phyloP scores from a whole-genome alignment of 202 grass and related monocot genomes.

The Setaria viridis region DNA sequence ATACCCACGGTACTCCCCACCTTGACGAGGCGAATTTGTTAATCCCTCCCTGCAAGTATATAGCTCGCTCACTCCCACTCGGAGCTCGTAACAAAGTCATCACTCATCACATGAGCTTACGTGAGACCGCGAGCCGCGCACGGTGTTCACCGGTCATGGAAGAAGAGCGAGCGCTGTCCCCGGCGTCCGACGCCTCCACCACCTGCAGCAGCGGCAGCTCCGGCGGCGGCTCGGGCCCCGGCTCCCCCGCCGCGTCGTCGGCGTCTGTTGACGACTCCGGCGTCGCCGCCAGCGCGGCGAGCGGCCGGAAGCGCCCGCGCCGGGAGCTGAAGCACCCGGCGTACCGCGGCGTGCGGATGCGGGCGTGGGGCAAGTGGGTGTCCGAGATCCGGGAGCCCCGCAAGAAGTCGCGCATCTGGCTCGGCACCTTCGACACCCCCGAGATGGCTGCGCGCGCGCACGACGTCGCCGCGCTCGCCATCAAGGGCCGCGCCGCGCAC shows the following conservation, averaged over 20 bases:
- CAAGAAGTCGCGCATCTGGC: slow-evolving; percentile 84
- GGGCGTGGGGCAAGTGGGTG: slow-evolving; percentile 75
- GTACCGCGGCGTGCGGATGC: slow-evolving; percentile 75
- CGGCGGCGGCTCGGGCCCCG: neutral
- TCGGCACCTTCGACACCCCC: slow-evolving; percentile 66
- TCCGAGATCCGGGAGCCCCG: slow-evolving; percentile 71
- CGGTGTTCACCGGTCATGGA: slow-evolving; percentile 22
- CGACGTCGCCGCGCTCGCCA: slow-evolving; percentile 70
- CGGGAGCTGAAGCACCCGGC: slow-evolving; percentile 50
- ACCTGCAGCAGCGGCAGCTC: neutral
- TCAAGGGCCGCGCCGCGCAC: slow-evolving; percentile 68
- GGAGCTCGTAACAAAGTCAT: slow-evolving; percentile 11
- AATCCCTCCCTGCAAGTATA: slow-evolving; percentile 28
- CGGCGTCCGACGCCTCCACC: slow-evolving; percentile 6
- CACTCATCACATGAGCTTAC: slow-evolving; percentile 16
- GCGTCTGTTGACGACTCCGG: slow-evolving; percentile 20
- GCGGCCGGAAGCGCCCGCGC: slow-evolving; percentile 38
- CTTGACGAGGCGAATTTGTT: neutral
- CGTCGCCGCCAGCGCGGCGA: neutral
- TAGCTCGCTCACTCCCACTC: slow-evolving; percentile 4
- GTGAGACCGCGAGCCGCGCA: neutral
- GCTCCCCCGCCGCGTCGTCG: neutral
- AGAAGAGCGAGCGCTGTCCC: slow-evolving; percentile 31
- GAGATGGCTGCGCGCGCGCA: slow-evolving; percentile 85
- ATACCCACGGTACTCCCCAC: neutral